Percentiles rank a stretch among this genome's conserved stretches.
phyloP scores from a whole-genome alignment of 305 asterid species.

The Solanum aculeatissimum region DNA sequence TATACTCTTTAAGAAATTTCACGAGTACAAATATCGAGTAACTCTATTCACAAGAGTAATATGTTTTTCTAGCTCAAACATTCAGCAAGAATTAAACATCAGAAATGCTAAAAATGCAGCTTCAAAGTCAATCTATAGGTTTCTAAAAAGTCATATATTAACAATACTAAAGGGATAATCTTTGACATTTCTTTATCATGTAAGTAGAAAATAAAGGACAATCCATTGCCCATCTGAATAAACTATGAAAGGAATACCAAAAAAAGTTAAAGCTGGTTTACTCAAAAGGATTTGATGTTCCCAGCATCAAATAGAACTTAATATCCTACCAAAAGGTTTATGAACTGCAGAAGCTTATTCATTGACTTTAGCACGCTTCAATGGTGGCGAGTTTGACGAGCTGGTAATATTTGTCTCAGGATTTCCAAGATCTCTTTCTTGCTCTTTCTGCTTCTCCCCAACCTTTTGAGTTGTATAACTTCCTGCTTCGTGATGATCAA shows the following conservation, averaged over 20 bases:
- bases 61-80: neutral
- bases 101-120: neutral
- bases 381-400: conserved; percentile 25
- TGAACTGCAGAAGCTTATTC: conserved; percentile 12
- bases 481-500: neutral
- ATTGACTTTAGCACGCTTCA: conserved; percentile 46
- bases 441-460: conserved; percentile 20
- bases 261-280: neutral
- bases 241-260: neutral
- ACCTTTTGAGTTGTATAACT: neutral
- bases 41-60: neutral
- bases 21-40: neutral
- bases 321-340: neutral
- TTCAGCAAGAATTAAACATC: neutral
- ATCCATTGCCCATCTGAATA: neutral
- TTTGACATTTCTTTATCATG: neutral
- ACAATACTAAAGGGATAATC: neutral
- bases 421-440: conserved; percentile 10
- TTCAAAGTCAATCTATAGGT: neutral
- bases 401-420: conserved; percentile 5
- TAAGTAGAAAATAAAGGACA: neutral
- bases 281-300: neutral
- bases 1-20: neutral
- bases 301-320: neutral
- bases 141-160: neutral